Percentiles rank a stretch among this genome's conserved stretches.
These are phyloP conservation scores for Phytophthora megakarya DNA, from an alignment of 352 stramenopile genomes.

Conservation along the genomic window DNA sequence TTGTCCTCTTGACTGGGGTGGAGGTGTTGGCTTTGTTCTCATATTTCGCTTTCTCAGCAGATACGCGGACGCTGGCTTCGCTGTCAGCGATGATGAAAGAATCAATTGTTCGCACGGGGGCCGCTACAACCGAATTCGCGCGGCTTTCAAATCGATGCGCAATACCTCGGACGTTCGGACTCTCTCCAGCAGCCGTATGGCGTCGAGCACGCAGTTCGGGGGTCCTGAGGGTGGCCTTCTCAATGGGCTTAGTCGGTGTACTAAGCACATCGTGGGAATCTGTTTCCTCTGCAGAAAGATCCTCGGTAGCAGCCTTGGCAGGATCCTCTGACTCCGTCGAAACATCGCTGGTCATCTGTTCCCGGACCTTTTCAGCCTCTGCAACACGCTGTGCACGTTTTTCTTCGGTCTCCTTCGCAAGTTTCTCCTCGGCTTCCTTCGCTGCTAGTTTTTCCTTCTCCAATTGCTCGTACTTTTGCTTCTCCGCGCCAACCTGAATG, in stretches of 20 bases:
- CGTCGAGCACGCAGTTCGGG: conserved; percentile 19
- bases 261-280: conserved; percentile 1
- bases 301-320: background rate
- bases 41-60: conserved; percentile 38
- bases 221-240: conserved; percentile 3
- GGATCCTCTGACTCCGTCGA: conserved; percentile 1
- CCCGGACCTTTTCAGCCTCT: conserved; percentile 9
- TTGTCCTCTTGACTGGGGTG: conserved; percentile 27
- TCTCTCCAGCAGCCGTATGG: conserved; percentile 24
- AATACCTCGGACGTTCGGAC: conserved; percentile 48
- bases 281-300: conserved; percentile 4
- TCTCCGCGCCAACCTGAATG: conserved; percentile 51
- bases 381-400: conserved; percentile 12
- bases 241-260: conserved; percentile 15
- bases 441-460: conserved; percentile 47
- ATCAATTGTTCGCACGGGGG: conserved; percentile 37
- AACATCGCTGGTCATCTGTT: background rate
- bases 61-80: conserved; percentile 38
- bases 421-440: conserved; percentile 35
- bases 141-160: conserved; percentile 66
- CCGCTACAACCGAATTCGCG: conserved; percentile 50
- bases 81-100: conserved; percentile 38
- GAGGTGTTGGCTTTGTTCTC: conserved; percentile 32
- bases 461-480: conserved; percentile 57
- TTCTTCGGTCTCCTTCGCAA: conserved; percentile 29